Percentiles rank a stretch among this genome's conserved stretches.
phyloP scores from a whole-genome alignment of 2,329 filamentous ascomycete genomes.

The Colletotrichum sp. region DNA sequence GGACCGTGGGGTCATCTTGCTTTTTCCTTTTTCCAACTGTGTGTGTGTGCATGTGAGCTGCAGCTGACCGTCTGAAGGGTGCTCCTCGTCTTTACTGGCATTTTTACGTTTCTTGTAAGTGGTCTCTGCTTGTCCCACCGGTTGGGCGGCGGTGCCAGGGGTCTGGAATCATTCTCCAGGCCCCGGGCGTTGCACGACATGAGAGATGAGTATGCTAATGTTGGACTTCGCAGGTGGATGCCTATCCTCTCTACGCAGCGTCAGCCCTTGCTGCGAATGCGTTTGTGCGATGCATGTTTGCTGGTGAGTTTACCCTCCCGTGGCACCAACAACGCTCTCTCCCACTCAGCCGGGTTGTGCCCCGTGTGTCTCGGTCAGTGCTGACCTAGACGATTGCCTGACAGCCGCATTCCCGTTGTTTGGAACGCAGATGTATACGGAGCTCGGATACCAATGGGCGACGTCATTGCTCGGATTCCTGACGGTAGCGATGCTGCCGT shows the following conservation, averaged over 20 bases:
- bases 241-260: constrained; percentile 77
- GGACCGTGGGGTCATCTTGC: constrained; percentile 25
- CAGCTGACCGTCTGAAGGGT: constrained; percentile 54
- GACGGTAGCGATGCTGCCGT: constrained; percentile 66
- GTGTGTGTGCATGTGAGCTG: constrained; percentile 26
- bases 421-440: constrained; percentile 74
- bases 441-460: constrained; percentile 74
- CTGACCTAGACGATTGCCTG: not conserved
- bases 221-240: constrained; percentile 61
- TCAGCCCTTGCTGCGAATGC: constrained; percentile 84
- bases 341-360: constrained; percentile 25
- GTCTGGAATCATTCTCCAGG: constrained; percentile 16
- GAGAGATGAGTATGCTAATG: constrained; percentile 2
- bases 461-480: constrained; percentile 66
- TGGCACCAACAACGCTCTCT: constrained; percentile 4
- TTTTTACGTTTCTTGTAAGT: constrained; percentile 86
- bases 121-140: not conserved
- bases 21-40: constrained; percentile 25
- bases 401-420: constrained; percentile 78
- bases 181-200: constrained; percentile 1
- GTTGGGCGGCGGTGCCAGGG: constrained; percentile 14
- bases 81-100: constrained; percentile 79
- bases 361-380: constrained; percentile 1
- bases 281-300: constrained; percentile 79
- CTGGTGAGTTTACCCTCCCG: constrained; percentile 50